Base-by-base conservation (phyloP, 2,329 filamentous ascomycete genomes). In the Paramyrothecium roridum region DNA sequence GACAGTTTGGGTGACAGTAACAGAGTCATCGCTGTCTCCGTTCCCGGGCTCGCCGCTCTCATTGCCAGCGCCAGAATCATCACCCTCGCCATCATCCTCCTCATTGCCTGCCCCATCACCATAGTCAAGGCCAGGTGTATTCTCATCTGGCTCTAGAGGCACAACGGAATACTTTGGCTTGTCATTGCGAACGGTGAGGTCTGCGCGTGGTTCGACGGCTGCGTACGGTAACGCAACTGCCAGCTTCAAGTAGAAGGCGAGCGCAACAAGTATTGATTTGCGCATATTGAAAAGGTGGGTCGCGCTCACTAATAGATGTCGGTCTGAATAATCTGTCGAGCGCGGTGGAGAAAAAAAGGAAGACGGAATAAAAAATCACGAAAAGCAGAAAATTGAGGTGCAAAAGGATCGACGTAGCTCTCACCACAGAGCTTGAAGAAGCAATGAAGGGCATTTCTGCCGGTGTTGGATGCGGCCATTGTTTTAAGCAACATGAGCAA, bases 111-210 rank as follows among this genome's bases (percentile, higher is more conserved):
- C 60, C 46, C 54, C 61, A 34, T 62, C 62, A 21, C 62, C 61
- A 19, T 59, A 62, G 34, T 56, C 63, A 43, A 49, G 52, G 10
- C 54, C 58, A 6, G 63, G 56, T 16, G 64, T 61, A 22, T 63
- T 59, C 7, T 69, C 59, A 17, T 61, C 63, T 2, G 71, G 71
- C 51, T 73, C 71, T n/a, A 75, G 59, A 16, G 72, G 71, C 6
- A 76, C 71, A 30, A 76, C 70, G 3, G 71, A 73, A 50, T 76
- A 76, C 21, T 64, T 63, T 2, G 71, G 72, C 50, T 66, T 66
- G n/a, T 57, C 53, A 17, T 56, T 52, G 11, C 54, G 50, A 8
- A 52, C 54, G 12, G 55, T 56, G 6, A 21, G 16, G 6, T 52
- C 56, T 2, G 61, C 65, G 20, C 69, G 70, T 47, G 55, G 57